phyloP scores from a whole-genome alignment of 169 alveolate genomes.

The Plasmodium inui region DNA sequence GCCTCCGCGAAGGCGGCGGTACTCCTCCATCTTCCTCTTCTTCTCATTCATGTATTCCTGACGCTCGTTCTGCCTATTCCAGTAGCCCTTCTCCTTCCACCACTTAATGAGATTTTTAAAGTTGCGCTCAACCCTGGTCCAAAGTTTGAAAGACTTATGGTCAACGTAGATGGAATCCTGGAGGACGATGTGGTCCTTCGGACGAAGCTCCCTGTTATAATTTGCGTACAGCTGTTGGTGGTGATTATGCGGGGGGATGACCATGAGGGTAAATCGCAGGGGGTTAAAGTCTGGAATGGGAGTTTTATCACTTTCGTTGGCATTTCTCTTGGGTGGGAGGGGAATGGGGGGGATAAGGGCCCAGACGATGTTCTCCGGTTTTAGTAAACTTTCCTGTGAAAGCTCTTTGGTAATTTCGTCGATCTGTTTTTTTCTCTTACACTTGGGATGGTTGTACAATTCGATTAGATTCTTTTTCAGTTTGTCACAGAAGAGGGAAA shows the following conservation, averaged over 20 bases:
- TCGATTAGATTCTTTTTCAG: slow-evolving; percentile 85
- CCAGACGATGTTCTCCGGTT: slow-evolving; percentile 86
- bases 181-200: slow-evolving; percentile 77
- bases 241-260: slow-evolving; percentile 82
- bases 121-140: slow-evolving; percentile 80
- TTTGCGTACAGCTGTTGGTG: slow-evolving; percentile 34
- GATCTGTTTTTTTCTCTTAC: slow-evolving; percentile 78
- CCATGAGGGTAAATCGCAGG: slow-evolving; percentile 83
- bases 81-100: slow-evolving; percentile 90
- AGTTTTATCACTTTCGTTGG: slow-evolving; percentile 53
- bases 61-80: slow-evolving; percentile 84
- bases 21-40: slow-evolving; percentile 75
- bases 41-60: slow-evolving; percentile 81
- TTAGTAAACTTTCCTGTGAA: slow-evolving; percentile 81
- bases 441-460: slow-evolving; percentile 84
- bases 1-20: slow-evolving; percentile 12
- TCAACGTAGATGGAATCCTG: slow-evolving; percentile 87
- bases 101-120: slow-evolving; percentile 78
- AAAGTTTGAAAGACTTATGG: slow-evolving; percentile 81
- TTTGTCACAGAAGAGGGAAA: slow-evolving; percentile 85
- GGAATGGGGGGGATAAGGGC: slow-evolving; percentile 84
- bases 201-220: slow-evolving; percentile 36
- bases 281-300: slow-evolving; percentile 74
- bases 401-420: slow-evolving; percentile 83
- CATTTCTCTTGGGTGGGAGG: slow-evolving; percentile 29